These are phyloP conservation scores for Crinitomyces ghanaensis DNA, from an alignment of 805 yeast species.

Conservation along the genomic window DNA sequence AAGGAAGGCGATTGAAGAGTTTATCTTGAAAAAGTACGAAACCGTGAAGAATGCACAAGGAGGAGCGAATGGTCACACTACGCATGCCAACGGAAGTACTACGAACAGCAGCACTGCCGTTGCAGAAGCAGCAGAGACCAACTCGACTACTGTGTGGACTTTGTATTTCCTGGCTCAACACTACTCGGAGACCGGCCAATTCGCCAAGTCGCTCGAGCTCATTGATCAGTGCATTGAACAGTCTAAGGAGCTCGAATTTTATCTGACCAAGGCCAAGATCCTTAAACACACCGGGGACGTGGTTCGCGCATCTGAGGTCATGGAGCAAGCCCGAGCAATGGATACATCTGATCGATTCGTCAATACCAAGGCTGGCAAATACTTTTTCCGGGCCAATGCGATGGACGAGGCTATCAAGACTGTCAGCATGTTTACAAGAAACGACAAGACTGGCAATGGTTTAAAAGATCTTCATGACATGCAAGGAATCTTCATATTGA, in stretches of 20 bases:
- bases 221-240: constrained; percentile 56
- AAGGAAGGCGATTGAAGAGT: constrained; percentile 34
- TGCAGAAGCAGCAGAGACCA: constrained; percentile 16
- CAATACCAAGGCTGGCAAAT: constrained; percentile 79
- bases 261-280: constrained; percentile 70
- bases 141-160: constrained; percentile 47
- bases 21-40: constrained; percentile 40
- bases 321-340: constrained; percentile 59
- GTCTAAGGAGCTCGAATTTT: constrained; percentile 72
- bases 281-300: constrained; percentile 59
- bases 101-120: constrained; percentile 5
- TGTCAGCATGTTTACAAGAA: constrained; percentile 74
- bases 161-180: constrained; percentile 72
- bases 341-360: constrained; percentile 88
- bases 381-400: constrained; percentile 62
- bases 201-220: constrained; percentile 40
- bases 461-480: constrained; percentile 74
- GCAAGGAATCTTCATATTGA: constrained; percentile 86
- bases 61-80: not conserved
- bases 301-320: constrained; percentile 47
- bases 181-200: constrained; percentile 44
- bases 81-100: constrained; percentile 1
- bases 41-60: constrained; percentile 7
- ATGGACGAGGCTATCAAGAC: constrained; percentile 63
- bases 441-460: constrained; percentile 73